Conservation (phyloP, 495 filamentous ascomycete species). For the Penicillium riverlandense region DNA sequence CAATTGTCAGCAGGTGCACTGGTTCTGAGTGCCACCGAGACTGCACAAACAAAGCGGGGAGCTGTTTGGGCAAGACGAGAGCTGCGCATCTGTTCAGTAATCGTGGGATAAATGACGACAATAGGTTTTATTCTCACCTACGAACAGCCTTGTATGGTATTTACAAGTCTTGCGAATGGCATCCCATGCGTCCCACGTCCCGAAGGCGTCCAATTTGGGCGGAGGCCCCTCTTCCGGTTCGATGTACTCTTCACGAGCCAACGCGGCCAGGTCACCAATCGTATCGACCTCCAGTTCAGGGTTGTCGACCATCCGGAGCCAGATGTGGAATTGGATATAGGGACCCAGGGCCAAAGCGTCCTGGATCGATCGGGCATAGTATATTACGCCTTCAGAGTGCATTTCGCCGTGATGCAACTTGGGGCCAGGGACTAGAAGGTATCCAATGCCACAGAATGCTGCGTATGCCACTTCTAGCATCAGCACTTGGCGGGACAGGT, state of each 20-base stretch:
- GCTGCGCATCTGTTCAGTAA: slow-evolving; percentile 37
- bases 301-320: slow-evolving; percentile 68
- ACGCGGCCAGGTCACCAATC: slow-evolving; percentile 49
- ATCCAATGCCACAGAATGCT: slow-evolving; percentile 83
- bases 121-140: slow-evolving; percentile 59
- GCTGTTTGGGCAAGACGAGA: slow-evolving; percentile 68
- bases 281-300: slow-evolving; percentile 46
- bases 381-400: slow-evolving; percentile 44
- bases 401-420: slow-evolving; percentile 40
- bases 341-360: slow-evolving; percentile 66
- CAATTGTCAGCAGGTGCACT: slow-evolving; percentile 68
- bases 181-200: slow-evolving; percentile 92
- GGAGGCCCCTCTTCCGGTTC: slow-evolving; percentile 20
- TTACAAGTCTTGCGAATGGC: slow-evolving; percentile 77
- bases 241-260: slow-evolving; percentile 48
- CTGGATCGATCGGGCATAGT: slow-evolving; percentile 80
- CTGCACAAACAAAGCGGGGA: slow-evolving; percentile 68
- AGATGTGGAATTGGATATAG: slow-evolving; percentile 73
- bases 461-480: slow-evolving; percentile 90
- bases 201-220: slow-evolving; percentile 55
- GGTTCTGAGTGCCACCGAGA: slow-evolving; percentile 94
- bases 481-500: slow-evolving; percentile 80
- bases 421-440: slow-evolving; percentile 75
- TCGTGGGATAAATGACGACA: neutral
- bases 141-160: slow-evolving; percentile 71